These are phyloP conservation scores for Liquidambar formosana DNA, from an alignment of 164 flowering plant genomes.

Conservation along the genomic window DNA sequence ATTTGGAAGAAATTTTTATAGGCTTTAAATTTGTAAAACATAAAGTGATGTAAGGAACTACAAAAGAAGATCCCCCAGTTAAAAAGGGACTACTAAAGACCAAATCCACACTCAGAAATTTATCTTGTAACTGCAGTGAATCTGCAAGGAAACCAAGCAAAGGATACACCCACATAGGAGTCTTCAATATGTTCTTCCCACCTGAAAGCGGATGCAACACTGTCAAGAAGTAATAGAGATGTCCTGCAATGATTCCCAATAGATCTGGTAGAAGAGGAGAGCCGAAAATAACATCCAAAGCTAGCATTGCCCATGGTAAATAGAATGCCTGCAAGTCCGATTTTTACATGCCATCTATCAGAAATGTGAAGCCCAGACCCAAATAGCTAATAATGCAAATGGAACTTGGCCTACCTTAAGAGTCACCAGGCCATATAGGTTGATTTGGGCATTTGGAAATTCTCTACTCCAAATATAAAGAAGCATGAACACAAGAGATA, in stretches of 20 bases:
- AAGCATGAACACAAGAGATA: conserved; percentile 87
- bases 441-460: conserved; percentile 76
- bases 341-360: not conserved
- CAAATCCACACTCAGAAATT: too few relatives aligned
- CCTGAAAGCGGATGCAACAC: conserved; percentile 91
- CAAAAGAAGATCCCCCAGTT: too few relatives aligned
- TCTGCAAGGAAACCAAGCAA: conserved; percentile 15
- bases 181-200: conserved; percentile 72
- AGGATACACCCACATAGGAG: conserved; percentile 98
- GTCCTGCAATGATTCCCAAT: conserved; percentile 92
- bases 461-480: conserved; percentile 91
- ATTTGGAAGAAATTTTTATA: too few relatives aligned
- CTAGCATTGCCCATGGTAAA: conserved; percentile 98
- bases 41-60: too few relatives aligned
- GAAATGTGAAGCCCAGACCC: not conserved
- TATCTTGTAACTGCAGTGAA: too few relatives aligned
- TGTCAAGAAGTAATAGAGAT: conserved; percentile 86
- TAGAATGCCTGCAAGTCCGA: conserved; percentile 76
- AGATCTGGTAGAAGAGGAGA: conserved; percentile 72
- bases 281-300: conserved; percentile 90
- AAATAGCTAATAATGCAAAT: not conserved
- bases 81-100: too few relatives aligned
- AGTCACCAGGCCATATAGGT: conserved; percentile 66
- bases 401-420: conserved; percentile 53
- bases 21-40: too few relatives aligned